phyloP scores from a whole-genome alignment of 192 early-diverging fungal genomes.

The Cetraspora pellucida region DNA sequence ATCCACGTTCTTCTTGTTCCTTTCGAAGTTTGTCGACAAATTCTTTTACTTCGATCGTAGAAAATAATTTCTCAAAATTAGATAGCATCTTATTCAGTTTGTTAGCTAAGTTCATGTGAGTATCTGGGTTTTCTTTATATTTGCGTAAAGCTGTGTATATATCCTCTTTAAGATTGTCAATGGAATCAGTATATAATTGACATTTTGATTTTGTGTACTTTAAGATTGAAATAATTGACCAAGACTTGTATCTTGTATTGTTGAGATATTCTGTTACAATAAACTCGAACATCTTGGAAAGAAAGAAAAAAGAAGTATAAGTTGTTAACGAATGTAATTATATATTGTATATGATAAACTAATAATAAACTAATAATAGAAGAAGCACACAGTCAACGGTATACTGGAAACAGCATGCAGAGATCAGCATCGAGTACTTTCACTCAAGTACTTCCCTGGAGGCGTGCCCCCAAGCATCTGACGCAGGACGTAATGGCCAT shows the following conservation, averaged over 20 bases:
- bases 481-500: conserved; percentile 38
- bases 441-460: conserved; percentile 21
- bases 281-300: conserved; percentile 16
- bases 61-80: conserved; percentile 33
- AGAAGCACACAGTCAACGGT: conserved; percentile 32
- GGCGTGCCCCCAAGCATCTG: conserved; percentile 33
- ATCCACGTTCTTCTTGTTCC: conserved; percentile 19
- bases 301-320: conserved; percentile 10
- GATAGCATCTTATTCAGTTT: conserved; percentile 23
- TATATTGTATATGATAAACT: conserved; percentile 29
- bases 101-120: conserved; percentile 11
- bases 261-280: conserved; percentile 27
- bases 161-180: conserved; percentile 24
- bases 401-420: conserved; percentile 38
- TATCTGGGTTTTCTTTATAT: conserved; percentile 1
- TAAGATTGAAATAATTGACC: conserved; percentile 37
- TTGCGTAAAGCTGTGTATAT: conserved; percentile 17
- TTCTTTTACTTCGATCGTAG: conserved; percentile 6
- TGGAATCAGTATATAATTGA: conserved; percentile 23
- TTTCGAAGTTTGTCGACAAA: conserved; percentile 29
- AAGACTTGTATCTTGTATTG: background rate
- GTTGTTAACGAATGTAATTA: conserved; percentile 2
- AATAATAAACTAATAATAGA: conserved; percentile 1
- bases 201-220: conserved; percentile 33
- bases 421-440: conserved; percentile 18